Percentiles rank a stretch among this genome's conserved stretches.
Evolutionary conservation across 2,329 filamentous ascomycete genomes (phyloP).

Genomic region (Fusarium irregulare): DNA sequence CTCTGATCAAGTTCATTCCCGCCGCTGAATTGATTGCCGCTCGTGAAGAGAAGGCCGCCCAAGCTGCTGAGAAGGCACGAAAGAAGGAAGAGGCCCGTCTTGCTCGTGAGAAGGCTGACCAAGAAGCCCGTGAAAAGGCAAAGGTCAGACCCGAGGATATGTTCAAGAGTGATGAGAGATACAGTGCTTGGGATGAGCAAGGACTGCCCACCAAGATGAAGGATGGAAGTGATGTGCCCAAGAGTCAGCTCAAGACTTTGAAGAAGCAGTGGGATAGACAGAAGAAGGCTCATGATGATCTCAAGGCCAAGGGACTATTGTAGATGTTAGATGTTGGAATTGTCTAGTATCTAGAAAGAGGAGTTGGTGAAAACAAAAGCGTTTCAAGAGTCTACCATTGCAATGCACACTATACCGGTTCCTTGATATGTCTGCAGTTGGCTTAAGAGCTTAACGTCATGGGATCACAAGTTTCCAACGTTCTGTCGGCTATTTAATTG

Average conservation of each 20-base stretch:
- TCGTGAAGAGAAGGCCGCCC: slow-evolving; percentile 68
- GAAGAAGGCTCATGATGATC: slow-evolving; percentile 82
- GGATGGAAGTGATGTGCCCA: slow-evolving; percentile 82
- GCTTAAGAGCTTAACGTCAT: too few relatives aligned
- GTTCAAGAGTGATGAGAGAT: slow-evolving; percentile 69
- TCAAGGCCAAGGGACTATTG: slow-evolving; percentile 51
- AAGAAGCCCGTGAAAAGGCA: slow-evolving; percentile 68
- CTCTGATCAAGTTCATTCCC: slow-evolving; percentile 76
- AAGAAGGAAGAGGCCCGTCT: slow-evolving; percentile 67
- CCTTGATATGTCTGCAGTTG: too few relatives aligned
- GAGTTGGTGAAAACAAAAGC: slow-evolving; percentile 28
- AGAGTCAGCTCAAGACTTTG: slow-evolving; percentile 83
- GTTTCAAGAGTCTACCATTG: neutral
- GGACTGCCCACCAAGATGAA: slow-evolving; percentile 82
- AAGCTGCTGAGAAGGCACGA: slow-evolving; percentile 69
- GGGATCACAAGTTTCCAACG: too few relatives aligned
- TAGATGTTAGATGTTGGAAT: slow-evolving; percentile 22
- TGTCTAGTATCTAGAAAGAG: slow-evolving; percentile 31
- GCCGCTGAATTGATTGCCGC: slow-evolving; percentile 67
- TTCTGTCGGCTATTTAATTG: neutral
- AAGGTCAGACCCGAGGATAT: slow-evolving; percentile 66
- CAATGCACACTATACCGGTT: neutral
- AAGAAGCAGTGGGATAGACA: slow-evolving; percentile 91
- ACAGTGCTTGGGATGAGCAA: slow-evolving; percentile 83
- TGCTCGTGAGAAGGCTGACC: slow-evolving; percentile 62